Conservation (phyloP, 1,284 basidiomycete species). For the Ceratorhiza oryzae-sativae region DNA sequence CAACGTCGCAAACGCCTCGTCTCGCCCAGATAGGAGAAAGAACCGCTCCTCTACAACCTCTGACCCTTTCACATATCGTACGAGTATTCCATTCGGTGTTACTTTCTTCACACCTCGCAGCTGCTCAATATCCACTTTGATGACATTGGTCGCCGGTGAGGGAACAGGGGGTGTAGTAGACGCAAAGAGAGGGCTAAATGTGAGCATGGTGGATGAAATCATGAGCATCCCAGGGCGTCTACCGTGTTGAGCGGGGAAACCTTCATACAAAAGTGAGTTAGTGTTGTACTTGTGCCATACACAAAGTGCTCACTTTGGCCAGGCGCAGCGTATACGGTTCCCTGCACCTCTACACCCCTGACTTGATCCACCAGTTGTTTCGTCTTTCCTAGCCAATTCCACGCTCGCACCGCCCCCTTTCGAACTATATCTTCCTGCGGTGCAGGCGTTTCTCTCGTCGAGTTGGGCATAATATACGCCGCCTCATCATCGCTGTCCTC, state of each 20-base stretch:
- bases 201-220: constrained; percentile 59
- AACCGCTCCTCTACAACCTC: constrained; percentile 58
- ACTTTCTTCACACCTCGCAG: constrained; percentile 66
- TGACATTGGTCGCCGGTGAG: constrained; percentile 54
- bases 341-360: constrained; percentile 5
- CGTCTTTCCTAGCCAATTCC: constrained; percentile 28
- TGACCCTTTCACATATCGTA: constrained; percentile 12
- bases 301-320: constrained; percentile 12
- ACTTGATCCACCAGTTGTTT: constrained; percentile 9
- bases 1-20: constrained; percentile 72
- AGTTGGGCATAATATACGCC: constrained; percentile 1
- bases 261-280: constrained; percentile 49
- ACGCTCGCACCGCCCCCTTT: constrained; percentile 23
- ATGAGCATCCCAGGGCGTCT: constrained; percentile 66
- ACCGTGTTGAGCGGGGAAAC: constrained; percentile 65
- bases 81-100: neutral
- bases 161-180: constrained; percentile 53
- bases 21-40: constrained; percentile 64
- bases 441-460: neutral
- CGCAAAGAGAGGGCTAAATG: constrained; percentile 53
- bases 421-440: constrained; percentile 14
- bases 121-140: constrained; percentile 58
- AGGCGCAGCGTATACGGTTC: neutral
- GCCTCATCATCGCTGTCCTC: constrained; percentile 16
- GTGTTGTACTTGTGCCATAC: too few relatives aligned